Percentiles rank a stretch among this genome's conserved stretches.
Evolutionary conservation across 2,329 filamentous ascomycete genomes (phyloP).

Genomic region (Aspergillus sp.): DNA sequence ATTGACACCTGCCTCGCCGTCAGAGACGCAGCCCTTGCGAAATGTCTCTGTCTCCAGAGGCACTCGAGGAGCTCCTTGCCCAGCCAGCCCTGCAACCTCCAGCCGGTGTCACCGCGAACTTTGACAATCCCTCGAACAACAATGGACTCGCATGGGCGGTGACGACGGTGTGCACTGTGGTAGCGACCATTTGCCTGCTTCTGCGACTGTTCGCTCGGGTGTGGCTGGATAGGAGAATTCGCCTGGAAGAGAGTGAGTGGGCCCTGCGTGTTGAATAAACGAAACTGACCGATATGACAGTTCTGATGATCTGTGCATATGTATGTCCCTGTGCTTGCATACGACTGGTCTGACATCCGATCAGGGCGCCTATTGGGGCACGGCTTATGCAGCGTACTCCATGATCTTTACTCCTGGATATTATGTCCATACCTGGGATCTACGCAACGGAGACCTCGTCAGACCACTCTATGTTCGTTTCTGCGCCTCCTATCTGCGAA

Average conservation of each 20-base stretch:
- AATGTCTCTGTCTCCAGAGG: too few species aligned
- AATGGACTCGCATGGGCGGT: constrained; percentile 23
- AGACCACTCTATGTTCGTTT: constrained; percentile 17
- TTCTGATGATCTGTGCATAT: constrained; percentile 11
- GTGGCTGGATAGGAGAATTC: constrained; percentile 20
- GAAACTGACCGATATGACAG: neutral
- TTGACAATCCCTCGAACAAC: constrained; percentile 22
- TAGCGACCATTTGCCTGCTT: constrained; percentile 18
- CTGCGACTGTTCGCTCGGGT: constrained; percentile 19
- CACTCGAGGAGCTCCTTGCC: neutral
- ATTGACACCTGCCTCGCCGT: too few species aligned
- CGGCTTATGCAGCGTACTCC: constrained; percentile 17
- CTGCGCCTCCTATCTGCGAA: fast-evolving
- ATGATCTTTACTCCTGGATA: constrained; percentile 20
- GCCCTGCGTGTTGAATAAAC: neutral
- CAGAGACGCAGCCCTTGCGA: too few species aligned
- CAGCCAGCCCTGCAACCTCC: constrained; percentile 20
- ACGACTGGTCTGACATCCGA: neutral
- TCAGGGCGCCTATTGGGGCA: constrained; percentile 23
- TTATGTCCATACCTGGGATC: constrained; percentile 23
- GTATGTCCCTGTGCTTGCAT: neutral
- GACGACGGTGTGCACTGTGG: constrained; percentile 18
- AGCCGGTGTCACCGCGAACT: constrained; percentile 19
- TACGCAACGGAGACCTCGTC: constrained; percentile 15
- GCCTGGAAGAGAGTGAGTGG: constrained; percentile 20